Conservation (phyloP, 208 protist genomes). For the Trypanosoma avium region DNA sequence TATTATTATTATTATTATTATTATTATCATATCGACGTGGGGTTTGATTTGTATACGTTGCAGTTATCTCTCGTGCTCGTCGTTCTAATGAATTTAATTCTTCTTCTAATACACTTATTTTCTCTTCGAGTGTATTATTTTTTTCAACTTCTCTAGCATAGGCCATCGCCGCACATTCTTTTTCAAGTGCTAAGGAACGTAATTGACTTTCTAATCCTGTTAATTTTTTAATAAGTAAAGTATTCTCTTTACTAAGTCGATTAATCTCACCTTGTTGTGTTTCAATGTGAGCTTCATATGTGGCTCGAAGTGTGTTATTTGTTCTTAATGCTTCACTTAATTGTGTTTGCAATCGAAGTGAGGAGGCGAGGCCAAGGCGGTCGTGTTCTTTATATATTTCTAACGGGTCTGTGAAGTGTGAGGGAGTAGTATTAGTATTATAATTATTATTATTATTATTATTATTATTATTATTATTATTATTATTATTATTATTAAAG, state of each 20-base stretch:
- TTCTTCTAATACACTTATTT: conserved; percentile 41
- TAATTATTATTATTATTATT: too few species aligned
- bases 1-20: too few species aligned
- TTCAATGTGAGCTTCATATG: conserved; percentile 48
- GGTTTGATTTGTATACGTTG: conserved; percentile 9
- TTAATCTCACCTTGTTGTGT: conserved; percentile 49
- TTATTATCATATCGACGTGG: neutral
- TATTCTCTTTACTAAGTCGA: conserved; percentile 49
- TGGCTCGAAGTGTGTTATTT: conserved; percentile 26
- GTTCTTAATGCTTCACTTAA: conserved; percentile 25
- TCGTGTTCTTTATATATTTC: neutral
- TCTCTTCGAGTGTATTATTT: conserved; percentile 38
- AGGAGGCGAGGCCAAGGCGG: neutral
- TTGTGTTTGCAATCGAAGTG: conserved; percentile 18
- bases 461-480: too few species aligned
- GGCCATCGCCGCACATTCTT: conserved; percentile 57
- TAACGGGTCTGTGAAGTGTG: too few species aligned
- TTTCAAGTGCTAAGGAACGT: conserved; percentile 51
- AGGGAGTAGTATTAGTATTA: too few species aligned
- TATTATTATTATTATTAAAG: too few species aligned
- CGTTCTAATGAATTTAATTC: conserved; percentile 30
- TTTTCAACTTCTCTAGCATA: conserved; percentile 59
- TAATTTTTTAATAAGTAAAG: conserved; percentile 33
- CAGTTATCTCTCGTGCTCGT: conserved; percentile 9
- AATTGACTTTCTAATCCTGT: conserved; percentile 51